A percentile compares a stretch with the other conserved stretches of the same genome.
phyloP scores from a whole-genome alignment of 2,329 filamentous ascomycete genomes.

The Pseudopyricularia cyperi region DNA sequence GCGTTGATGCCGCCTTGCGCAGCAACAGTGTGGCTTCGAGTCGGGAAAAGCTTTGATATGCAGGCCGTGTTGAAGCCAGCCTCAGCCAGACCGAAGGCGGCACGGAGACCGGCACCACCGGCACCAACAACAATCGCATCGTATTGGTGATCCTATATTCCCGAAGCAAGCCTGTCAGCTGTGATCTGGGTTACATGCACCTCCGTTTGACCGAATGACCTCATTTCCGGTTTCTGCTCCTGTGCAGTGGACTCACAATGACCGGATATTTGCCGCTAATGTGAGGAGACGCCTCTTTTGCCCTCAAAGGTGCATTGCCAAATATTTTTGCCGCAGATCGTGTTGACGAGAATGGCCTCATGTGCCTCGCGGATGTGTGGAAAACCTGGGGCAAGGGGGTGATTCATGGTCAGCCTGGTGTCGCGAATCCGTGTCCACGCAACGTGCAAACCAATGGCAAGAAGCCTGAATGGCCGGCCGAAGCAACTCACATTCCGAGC shows the following conservation, averaged over 20 bases:
- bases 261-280: constrained; percentile 87
- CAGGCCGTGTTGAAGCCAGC: constrained; percentile 83
- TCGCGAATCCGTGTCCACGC: background rate
- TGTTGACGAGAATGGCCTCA: constrained; percentile 77
- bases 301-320: constrained; percentile 71
- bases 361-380: constrained; percentile 32
- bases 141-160: constrained; percentile 77
- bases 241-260: constrained; percentile 49
- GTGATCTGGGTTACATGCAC: too few species aligned
- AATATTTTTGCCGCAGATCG: constrained; percentile 73
- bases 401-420: background rate
- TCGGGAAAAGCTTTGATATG: constrained; percentile 79
- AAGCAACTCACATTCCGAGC: constrained; percentile 6
- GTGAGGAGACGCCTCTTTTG: constrained; percentile 83
- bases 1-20: constrained; percentile 79
- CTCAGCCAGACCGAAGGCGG: constrained; percentile 76
- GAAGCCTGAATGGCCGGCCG: background rate
- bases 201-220: too few species aligned
- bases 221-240: background rate
- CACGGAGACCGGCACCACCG: constrained; percentile 68
- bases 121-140: constrained; percentile 91
- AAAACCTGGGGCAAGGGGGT: constrained; percentile 2
- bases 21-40: constrained; percentile 73
- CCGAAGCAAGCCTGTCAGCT: background rate
- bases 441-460: background rate